Conservation (phyloP, 805 yeast genomes). For the Kazachstania psychrophila region DNA sequence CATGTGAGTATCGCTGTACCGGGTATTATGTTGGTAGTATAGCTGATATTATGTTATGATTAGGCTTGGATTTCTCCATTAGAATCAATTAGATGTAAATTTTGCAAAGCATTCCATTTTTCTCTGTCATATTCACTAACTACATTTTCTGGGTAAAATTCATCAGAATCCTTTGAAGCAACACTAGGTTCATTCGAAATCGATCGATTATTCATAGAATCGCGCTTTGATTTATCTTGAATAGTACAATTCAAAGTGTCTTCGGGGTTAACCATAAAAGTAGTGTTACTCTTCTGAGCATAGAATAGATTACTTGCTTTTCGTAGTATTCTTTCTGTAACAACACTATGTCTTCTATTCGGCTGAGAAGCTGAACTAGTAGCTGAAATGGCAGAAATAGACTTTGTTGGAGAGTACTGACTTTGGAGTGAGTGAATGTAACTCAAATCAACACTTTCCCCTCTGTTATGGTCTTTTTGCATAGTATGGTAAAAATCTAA, state of each 20-base stretch:
- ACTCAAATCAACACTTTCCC: slow-evolving; percentile 26
- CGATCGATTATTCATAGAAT: slow-evolving; percentile 1
- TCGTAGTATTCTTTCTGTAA: slow-evolving; percentile 6
- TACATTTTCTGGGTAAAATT: slow-evolving; percentile 20
- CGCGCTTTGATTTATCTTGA: background rate
- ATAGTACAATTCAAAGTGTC: slow-evolving; percentile 3
- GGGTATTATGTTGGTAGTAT: too few relatives aligned
- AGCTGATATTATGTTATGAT: too few relatives aligned
- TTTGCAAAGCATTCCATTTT: slow-evolving; percentile 22
- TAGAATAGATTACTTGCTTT: slow-evolving; percentile 11
- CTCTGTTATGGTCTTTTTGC: slow-evolving; percentile 14
- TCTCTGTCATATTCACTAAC: slow-evolving; percentile 31
- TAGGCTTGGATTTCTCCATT: slow-evolving; percentile 4
- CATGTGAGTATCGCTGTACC: too few relatives aligned
- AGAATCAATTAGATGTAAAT: slow-evolving; percentile 6
- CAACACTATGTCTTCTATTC: slow-evolving; percentile 14
- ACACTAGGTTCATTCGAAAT: slow-evolving; percentile 7
- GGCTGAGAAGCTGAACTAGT: slow-evolving; percentile 5
- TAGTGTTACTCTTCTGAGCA: slow-evolving; percentile 8
- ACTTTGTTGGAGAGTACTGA: slow-evolving; percentile 28
- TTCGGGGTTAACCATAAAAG: slow-evolving; percentile 4
- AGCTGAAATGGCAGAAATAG: slow-evolving; percentile 13
- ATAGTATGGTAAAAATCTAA: background rate
- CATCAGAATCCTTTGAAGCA: slow-evolving; percentile 10
- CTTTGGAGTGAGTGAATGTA: slow-evolving; percentile 26